Evolutionary conservation across 257 asterid genomes (phyloP), one percentile per base, ranked within the genome.

Genomic region (Craterostigma plantagineum): DNA sequence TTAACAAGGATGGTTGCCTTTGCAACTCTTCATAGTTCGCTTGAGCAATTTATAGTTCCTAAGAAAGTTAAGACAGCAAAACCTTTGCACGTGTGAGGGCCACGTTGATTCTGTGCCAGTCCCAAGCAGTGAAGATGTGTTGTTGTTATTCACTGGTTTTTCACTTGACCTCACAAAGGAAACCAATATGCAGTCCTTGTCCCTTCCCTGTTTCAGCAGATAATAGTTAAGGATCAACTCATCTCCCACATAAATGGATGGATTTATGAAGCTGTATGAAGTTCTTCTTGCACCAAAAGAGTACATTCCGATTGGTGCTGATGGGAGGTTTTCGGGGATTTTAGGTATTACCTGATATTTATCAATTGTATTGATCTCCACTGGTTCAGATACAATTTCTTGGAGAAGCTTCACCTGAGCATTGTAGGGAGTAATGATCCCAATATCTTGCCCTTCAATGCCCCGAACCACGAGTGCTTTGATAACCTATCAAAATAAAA

Each of bases 41-140:
- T 9, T 36, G 14, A 10, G 14, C 11, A 36, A 36, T 12, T 36
- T 36, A 12, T 36, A 12, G 14, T 35, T 52, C 34, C 23, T 15
- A 14, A 54, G 35, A 16, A 16, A 0, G 35, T 18, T 9, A 18
- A 34, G 10, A 18, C 59, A 52, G 34, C 23, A n/a, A 40, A 55
- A 79, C 94, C 91, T 83, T 83, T 38, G 98, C 93, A 18, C 98
- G 92, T n/a, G 95, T 90, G 46, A 90, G 80, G 55, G 98, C 98
- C 40, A 90, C 98, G n/a, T 90, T 83, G 49, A 77, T 90, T 51
- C 95, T 61, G 73, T 77, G 98, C 92, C 94, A 90, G 65, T 90
- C 98, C 98, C 98, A 11, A 90, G 98, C 68, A 90, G 61, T 18
- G 98, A 79, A 54, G 95, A 72, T 53, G 61, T n/a, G n/a, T n/a